These are phyloP conservation scores for Psilocybe azurescens DNA, from an alignment of 768 basidiomycete species.

Conservation along the genomic window DNA sequence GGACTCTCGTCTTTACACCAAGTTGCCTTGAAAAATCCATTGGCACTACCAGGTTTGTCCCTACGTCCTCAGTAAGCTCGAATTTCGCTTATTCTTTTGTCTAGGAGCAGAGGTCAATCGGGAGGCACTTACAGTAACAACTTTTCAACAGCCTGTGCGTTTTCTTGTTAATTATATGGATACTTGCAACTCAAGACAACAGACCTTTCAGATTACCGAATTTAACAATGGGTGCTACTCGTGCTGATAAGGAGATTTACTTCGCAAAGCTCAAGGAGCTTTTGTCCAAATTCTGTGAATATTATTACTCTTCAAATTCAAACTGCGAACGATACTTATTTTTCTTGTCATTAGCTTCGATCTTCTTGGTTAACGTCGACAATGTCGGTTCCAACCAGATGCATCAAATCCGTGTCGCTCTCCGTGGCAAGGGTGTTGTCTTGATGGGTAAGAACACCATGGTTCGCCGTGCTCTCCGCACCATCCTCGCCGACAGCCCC, in stretches of 20 bases:
- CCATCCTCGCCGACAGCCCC: slow-evolving; percentile 87
- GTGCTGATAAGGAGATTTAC: slow-evolving; percentile 90
- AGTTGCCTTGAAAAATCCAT: slow-evolving; percentile 95
- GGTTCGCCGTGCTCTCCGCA: slow-evolving; percentile 97
- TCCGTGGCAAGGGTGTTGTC: slow-evolving; percentile 96
- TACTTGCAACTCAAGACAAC: background rate
- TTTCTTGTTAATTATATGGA: background rate
- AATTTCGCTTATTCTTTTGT: background rate
- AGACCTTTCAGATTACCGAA: slow-evolving; percentile 31
- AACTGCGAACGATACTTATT: slow-evolving; percentile 1
- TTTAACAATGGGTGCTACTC: slow-evolving; percentile 86
- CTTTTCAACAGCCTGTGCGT: slow-evolving; percentile 29
- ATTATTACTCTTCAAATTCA: background rate
- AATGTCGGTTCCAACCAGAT: slow-evolving; percentile 99
- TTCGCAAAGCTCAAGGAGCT: slow-evolving; percentile 95
- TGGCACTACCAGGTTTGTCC: slow-evolving; percentile 75
- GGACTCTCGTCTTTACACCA: slow-evolving; percentile 26
- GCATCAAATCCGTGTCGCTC: slow-evolving; percentile 95
- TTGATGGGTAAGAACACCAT: slow-evolving; percentile 99
- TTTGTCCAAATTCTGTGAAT: slow-evolving; percentile 86
- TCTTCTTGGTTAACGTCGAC: slow-evolving; percentile 99
- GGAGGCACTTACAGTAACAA: slow-evolving; percentile 70
- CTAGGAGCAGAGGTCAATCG: slow-evolving; percentile 82
- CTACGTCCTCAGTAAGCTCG: background rate
- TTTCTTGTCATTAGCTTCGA: slow-evolving; percentile 71